Evolutionary conservation across 768 basidiomycete species (phyloP).

Genomic region (Mycena venus): DNA sequence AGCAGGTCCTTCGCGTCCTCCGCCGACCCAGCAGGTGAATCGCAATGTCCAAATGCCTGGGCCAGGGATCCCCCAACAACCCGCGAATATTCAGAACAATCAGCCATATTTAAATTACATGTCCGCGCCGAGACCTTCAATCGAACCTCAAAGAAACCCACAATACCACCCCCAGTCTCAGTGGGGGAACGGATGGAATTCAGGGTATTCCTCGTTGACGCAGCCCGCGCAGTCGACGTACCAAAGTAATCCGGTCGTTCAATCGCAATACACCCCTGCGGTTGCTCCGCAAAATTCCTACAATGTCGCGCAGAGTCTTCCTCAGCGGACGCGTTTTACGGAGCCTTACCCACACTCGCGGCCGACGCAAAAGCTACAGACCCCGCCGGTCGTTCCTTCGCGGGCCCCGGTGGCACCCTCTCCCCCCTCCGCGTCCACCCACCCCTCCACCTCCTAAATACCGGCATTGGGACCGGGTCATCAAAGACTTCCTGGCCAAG

Average conservation of each 20-base stretch:
- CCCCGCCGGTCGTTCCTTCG: constrained; percentile 3
- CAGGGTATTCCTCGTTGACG: neutral
- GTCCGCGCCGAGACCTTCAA: neutral
- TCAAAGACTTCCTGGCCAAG: constrained; percentile 66
- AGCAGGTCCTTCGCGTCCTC: constrained; percentile 51
- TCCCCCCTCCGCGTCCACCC: constrained; percentile 29
- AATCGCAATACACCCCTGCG: neutral
- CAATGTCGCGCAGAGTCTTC: neutral
- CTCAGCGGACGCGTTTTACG: constrained; percentile 30
- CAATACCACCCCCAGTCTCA: neutral
- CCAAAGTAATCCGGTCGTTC: neutral
- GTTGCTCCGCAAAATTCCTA: constrained; percentile 1
- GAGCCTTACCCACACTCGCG: constrained; percentile 25
- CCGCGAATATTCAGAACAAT: neutral
- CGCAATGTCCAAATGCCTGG: neutral
- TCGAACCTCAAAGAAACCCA: neutral
- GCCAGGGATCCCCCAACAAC: neutral
- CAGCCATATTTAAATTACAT: constrained; percentile 7
- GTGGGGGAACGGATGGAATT: constrained; percentile 6
- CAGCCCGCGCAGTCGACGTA: constrained; percentile 10
- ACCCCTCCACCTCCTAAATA: constrained; percentile 59
- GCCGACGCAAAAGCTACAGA: neutral
- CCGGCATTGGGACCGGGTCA: constrained; percentile 72
- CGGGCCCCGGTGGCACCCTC: neutral
- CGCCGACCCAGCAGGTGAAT: neutral